phyloP scores from a whole-genome alignment of 2,329 filamentous ascomycete species.

The Leptographium wingfieldii region DNA sequence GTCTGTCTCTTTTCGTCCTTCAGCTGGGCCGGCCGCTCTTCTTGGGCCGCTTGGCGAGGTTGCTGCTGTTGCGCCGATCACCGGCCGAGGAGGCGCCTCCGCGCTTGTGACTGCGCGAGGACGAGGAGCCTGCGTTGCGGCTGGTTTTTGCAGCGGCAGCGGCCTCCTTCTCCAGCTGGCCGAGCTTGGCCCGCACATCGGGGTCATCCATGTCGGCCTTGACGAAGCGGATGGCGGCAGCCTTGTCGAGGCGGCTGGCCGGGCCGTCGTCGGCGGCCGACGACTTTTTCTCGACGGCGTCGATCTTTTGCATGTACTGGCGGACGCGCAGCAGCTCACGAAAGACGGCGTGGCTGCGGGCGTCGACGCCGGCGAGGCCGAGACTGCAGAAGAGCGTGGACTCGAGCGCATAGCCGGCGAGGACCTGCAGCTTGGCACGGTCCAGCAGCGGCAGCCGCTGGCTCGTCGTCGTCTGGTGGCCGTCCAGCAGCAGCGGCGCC shows the following conservation, averaged over 20 bases:
- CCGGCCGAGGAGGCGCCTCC: not conserved
- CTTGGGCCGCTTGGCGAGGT: conserved; percentile 1
- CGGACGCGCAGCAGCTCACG: conserved; percentile 75
- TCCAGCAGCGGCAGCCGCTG: conserved; percentile 50
- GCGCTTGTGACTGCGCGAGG: not conserved
- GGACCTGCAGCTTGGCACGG: conserved; percentile 86
- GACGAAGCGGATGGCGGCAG: conserved; percentile 70
- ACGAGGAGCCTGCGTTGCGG: no score
- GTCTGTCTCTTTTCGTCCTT: not conserved
- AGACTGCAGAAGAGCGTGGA: conserved; percentile 77
- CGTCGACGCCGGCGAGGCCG: conserved; percentile 64
- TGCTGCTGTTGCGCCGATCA: not conserved
- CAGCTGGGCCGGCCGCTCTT: not conserved
- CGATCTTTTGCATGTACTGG: conserved; percentile 89
- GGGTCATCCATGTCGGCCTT: conserved; percentile 58
- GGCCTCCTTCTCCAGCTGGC: conserved; percentile 28
- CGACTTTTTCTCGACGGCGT: conserved; percentile 52
- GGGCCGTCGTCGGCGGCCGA: conserved; percentile 25
- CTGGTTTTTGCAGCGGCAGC: not conserved
- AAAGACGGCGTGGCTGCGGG: conserved; percentile 76
- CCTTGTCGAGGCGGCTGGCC: conserved; percentile 48
- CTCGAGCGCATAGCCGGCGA: conserved; percentile 79
- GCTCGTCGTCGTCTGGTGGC: not conserved
- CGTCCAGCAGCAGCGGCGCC: conserved; percentile 49
- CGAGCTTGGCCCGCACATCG: conserved; percentile 36